Percentiles rank a stretch among this genome's conserved stretches.
These are phyloP conservation scores for Bassia scoparia DNA, from an alignment of 148 eudicot genomes.

Conservation along the genomic window DNA sequence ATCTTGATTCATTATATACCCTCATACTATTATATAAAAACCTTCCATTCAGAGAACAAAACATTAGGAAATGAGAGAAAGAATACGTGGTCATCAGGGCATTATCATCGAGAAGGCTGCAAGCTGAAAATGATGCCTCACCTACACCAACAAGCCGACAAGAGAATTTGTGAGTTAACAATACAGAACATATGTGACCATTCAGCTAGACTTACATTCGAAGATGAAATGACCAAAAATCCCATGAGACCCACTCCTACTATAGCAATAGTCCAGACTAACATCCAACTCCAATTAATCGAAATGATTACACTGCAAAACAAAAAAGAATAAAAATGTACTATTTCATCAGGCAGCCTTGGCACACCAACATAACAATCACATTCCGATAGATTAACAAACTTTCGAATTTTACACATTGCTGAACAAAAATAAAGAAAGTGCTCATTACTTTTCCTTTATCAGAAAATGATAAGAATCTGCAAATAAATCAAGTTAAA, in stretches of 20 bases:
- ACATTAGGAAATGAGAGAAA: not conserved
- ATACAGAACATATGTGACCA: not conserved
- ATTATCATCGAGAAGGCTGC: conserved; percentile 97
- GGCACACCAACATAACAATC: not conserved
- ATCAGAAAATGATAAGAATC: too few species aligned
- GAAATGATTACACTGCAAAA: conserved; percentile 84
- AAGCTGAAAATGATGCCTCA: conserved; percentile 96
- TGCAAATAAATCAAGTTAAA: too few species aligned
- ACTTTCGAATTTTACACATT: not conserved
- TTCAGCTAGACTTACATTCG: conserved; percentile 68
- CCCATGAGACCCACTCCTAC: conserved; percentile 79
- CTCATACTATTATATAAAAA: too few species aligned
- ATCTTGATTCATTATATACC: not conserved
- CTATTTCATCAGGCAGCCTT: not conserved
- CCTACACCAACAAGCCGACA: conserved; percentile 96
- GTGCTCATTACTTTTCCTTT: too few species aligned
- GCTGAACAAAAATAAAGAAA: too few species aligned
- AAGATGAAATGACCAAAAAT: conserved; percentile 77
- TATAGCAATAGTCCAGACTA: conserved; percentile 80
- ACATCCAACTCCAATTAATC: conserved; percentile 92
- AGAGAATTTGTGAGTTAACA: conserved; percentile 13
- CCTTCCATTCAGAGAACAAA: too few species aligned
- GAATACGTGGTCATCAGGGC: conserved; percentile 84
- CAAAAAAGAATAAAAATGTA: conserved; percentile 7
- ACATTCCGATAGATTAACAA: not conserved